Percentiles rank a stretch among this genome's conserved stretches.
phyloP scores from a whole-genome alignment of 2,329 filamentous ascomycete genomes.

The Claviceps digitariae region DNA sequence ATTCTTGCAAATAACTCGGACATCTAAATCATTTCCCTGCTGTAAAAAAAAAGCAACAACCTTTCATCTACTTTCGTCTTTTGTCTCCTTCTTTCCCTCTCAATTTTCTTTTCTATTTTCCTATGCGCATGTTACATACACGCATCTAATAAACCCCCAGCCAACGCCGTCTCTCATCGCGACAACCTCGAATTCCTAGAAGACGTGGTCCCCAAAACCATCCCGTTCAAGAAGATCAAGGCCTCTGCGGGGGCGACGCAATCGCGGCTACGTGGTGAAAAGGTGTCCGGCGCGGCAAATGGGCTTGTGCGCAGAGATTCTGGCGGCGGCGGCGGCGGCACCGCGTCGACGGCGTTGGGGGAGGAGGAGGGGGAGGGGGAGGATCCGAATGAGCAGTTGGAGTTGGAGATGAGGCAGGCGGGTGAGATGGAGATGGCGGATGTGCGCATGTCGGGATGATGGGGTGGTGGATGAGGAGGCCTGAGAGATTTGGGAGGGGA shows the following conservation, averaged over 20 bases:
- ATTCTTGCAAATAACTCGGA: too few species aligned
- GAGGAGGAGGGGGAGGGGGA: conserved; percentile 14
- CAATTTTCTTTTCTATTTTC: not conserved
- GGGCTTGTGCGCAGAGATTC: too few species aligned
- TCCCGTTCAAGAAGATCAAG: conserved; percentile 68
- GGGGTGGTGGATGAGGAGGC: not conserved
- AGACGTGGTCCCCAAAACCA: conserved; percentile 80
- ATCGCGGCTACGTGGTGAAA: conserved; percentile 28
- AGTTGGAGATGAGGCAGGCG: not conserved
- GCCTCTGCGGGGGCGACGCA: conserved; percentile 40
- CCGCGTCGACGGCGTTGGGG: conserved; percentile 9
- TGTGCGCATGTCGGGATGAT: not conserved
- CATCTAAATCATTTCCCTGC: too few species aligned
- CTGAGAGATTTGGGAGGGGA: too few species aligned
- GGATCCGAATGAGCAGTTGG: conserved; percentile 28
- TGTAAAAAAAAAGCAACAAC: too few species aligned
- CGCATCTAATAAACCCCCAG: too few species aligned
- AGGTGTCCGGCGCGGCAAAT: conserved; percentile 11
- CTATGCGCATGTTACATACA: too few species aligned
- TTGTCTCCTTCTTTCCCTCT: not conserved
- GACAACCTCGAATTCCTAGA: conserved; percentile 93
- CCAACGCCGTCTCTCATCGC: conserved; percentile 70
- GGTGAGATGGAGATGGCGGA: not conserved
- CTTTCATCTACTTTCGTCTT: too few species aligned
- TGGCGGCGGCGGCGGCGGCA: not conserved